Base-by-base conservation (phyloP, 2,329 filamentous ascomycete species). In the Zelopaecilomyces penicillatus region DNA sequence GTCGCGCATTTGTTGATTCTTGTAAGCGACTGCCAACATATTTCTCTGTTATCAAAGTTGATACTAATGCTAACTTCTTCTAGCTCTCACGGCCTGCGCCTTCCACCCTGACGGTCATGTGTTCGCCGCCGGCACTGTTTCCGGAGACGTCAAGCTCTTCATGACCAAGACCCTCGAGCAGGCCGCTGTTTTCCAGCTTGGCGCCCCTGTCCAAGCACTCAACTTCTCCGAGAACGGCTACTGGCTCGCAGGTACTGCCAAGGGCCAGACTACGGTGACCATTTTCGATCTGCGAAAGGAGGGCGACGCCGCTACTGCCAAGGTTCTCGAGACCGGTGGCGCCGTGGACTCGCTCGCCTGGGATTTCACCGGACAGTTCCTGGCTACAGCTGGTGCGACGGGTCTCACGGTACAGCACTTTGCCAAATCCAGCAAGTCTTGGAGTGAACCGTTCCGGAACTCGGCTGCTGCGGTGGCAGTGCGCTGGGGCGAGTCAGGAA, bases 41-140 rank as follows among this genome's bases (percentile, higher is more conserved):
- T 30, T 30, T 19, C 30, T 11, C 36, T 41, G 26, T 26, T 7
- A 9, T 6, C 12, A 27, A 11, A 12, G 4, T 10, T 5, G 11
- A 4, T 37, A 40, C 26, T 44, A 27, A 29, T 19, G 35, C 50
- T 53, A 33, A 53, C 37, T 31, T 6, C 5, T 49, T 42, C 61
- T 68, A 85, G 87, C 82, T 49, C 71, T 95, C 38, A 86, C 85
- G 1, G 78, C 82, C 41, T 85, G 82, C 51, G 79, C 84, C 31
- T 97, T 98, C 75, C 93, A 98, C 62, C 93, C 94, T 5, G 93
- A 98, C 60, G 93, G 93, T n/a, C 87, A 96, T 61, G 75, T 98
- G 5, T 80, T 97, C 55, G 91, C 88, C 34, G 85, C 84, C 3
- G 93, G 91, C 50, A 86, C 85, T n/a, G 70, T 70, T 7, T 75